Percentiles rank a stretch among this genome's conserved stretches.
Conservation (phyloP, 176 grass and related monocot genomes). For the Triticum turgidum region DNA sequence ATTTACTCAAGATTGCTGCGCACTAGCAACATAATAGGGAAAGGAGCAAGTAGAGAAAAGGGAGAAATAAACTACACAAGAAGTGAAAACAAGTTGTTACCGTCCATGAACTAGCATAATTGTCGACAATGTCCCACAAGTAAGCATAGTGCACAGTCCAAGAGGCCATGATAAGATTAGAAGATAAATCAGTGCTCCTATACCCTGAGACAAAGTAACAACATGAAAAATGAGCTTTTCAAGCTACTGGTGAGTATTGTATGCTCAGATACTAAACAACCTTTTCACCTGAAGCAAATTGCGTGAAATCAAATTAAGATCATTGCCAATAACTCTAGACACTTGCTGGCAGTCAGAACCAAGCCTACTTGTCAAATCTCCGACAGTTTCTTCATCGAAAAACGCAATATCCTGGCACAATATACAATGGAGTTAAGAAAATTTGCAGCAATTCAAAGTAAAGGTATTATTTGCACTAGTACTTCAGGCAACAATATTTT, state of each 20-base stretch:
- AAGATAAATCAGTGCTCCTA: conserved; percentile 91
- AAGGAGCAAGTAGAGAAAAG: conserved; percentile 12
- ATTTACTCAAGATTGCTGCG: conserved; percentile 7
- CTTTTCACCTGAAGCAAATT: conserved; percentile 88
- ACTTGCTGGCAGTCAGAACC: conserved; percentile 99
- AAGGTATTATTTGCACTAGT: background rate
- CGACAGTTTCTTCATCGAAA: conserved; percentile 98
- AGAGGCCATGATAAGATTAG: conserved; percentile 96
- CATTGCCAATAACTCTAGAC: conserved; percentile 94
- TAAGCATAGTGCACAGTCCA: conserved; percentile 78
- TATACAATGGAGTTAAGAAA: conserved; percentile 1
- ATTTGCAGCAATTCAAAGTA: background rate
- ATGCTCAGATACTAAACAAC: conserved; percentile 12
- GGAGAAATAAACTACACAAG: conserved; percentile 10
- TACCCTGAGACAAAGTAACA: conserved; percentile 60
- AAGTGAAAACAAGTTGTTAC: conserved; percentile 44
- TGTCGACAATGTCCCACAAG: conserved; percentile 68
- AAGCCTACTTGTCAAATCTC: conserved; percentile 97
- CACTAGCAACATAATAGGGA: background rate
- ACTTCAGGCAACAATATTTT: background rate
- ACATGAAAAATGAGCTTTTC: conserved; percentile 24
- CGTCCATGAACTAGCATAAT: conserved; percentile 90
- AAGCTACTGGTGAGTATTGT: background rate
- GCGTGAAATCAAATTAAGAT: conserved; percentile 92
- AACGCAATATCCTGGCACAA: conserved; percentile 79